Evolutionary conservation across 805 yeast genomes (phyloP), one percentile per base, ranked within the genome.

Genomic region (Kregervanrija delftensis): DNA sequence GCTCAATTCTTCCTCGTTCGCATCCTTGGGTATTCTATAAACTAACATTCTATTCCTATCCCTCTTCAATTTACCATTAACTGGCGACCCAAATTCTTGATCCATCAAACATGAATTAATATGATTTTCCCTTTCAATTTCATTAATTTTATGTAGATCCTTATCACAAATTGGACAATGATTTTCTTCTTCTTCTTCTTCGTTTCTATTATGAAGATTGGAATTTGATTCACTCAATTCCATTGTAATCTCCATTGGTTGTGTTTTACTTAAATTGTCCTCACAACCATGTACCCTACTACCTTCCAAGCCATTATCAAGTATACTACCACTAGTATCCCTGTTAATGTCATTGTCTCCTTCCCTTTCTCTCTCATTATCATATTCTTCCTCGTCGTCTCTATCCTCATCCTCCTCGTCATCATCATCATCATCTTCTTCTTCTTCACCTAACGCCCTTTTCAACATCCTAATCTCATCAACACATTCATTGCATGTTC

Each of bases 21-120:
- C 58, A 22, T 74, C 72, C 40, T 52, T 47, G 0, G 79, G 79
- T 40, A 76, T 68, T 42, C 69, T 76, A 60, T 86, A 88, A 1
- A 89, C 93, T 41, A 93, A 68, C 97, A 93, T 90, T 48, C 96
- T 73, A 60, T 90, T 90, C 30, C 74, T 68, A 4, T 72, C 66
- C 37, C 88, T 63, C 42, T 72, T 72, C 34, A 43, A 28, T 11
- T 35, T 17, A 4, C 22, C 40, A 43, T 74, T 73, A 33, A 74
- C 76, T 5, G 80, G 76, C 35, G 78, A 71, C n/a, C 86, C 83
- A 54, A 75, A 79, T 48, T 82, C 83, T 22, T 84, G 77, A 37
- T 63, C 63, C 11, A 58, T 63, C 13, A 93, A 60, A 60, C 99
- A 93, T 6, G 69, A 68, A 49, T 75, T 79, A 32, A 91, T 79